phyloP scores from a whole-genome alignment of 2,329 filamentous ascomycete genomes.

The Myriosclerotinia scirpicola region DNA sequence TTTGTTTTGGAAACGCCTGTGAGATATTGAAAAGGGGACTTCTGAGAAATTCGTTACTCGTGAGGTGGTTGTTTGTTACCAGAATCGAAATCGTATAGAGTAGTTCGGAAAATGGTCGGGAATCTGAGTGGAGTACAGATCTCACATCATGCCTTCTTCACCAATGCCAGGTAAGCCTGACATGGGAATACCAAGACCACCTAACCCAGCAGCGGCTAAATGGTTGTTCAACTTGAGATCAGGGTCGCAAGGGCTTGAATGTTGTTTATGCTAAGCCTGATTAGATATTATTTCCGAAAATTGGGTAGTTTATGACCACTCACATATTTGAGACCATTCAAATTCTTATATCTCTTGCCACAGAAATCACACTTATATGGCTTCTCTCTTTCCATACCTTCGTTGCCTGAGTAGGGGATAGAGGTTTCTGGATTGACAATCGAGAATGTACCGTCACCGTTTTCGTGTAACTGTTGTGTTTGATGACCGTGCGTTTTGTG shows the following conservation, averaged over 20 bases:
- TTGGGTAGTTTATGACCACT: slow-evolving; percentile 39
- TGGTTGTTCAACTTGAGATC: slow-evolving; percentile 59
- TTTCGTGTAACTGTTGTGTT: slow-evolving; percentile 94
- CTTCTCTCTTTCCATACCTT: slow-evolving; percentile 99
- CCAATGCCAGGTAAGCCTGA: slow-evolving; percentile 55
- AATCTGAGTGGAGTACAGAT: slow-evolving; percentile 2
- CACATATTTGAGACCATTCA: slow-evolving; percentile 96
- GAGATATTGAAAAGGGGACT: slow-evolving; percentile 1
- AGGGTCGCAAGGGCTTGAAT: slow-evolving; percentile 87
- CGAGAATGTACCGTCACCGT: slow-evolving; percentile 94
- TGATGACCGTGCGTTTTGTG: slow-evolving; percentile 87
- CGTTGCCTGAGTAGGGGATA: slow-evolving; percentile 87
- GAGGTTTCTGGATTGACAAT: slow-evolving; percentile 97
- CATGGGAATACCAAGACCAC: slow-evolving; percentile 37
- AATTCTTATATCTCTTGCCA: slow-evolving; percentile 97
- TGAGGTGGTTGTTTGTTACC: slow-evolving; percentile 15
- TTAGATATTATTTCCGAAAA: slow-evolving; percentile 39
- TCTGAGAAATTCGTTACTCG: slow-evolving; percentile 17
- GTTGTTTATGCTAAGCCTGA: slow-evolving; percentile 63
- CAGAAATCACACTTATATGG: slow-evolving; percentile 96
- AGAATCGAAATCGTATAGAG: slow-evolving; percentile 21
- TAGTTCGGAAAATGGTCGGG: slow-evolving; percentile 17
- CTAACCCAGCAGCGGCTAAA: slow-evolving; percentile 39
- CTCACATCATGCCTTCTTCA: slow-evolving; percentile 49
- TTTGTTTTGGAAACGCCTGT: slow-evolving; percentile 21